Evolutionary conservation across 148 eudicot genomes (phyloP).

Genomic region (Silene uniflora): DNA sequence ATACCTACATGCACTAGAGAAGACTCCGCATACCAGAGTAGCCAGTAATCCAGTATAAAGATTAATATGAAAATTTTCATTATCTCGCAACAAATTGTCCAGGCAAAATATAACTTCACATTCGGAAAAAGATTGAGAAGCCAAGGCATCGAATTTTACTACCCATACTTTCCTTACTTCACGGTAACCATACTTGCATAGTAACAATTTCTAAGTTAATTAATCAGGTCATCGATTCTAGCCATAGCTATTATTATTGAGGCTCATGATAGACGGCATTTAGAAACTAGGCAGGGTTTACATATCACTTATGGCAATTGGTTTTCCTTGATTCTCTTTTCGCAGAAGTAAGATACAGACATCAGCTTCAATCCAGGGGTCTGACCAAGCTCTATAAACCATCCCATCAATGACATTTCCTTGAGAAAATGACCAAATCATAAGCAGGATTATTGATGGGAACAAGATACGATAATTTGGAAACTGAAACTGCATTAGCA

Average conservation of each 20-base stretch:
- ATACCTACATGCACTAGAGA: too few relatives aligned
- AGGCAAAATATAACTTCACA: not conserved
- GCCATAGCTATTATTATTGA: not conserved
- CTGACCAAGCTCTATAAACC: not conserved
- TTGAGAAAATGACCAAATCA: not conserved
- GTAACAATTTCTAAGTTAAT: not conserved
- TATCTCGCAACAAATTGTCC: not conserved
- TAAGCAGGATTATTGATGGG: not conserved
- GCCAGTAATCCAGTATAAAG: not conserved
- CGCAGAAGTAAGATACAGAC: too few relatives aligned
- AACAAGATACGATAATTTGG: too few relatives aligned
- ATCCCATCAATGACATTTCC: not conserved
- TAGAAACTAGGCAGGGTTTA: not conserved
- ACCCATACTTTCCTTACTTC: not conserved
- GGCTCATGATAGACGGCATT: not conserved
- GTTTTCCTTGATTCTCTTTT: too few relatives aligned
- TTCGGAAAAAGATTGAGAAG: not conserved
- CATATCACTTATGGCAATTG: too few relatives aligned
- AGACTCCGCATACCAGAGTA: too few relatives aligned
- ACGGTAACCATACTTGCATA: not conserved
- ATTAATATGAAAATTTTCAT: not conserved
- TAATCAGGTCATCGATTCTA: not conserved
- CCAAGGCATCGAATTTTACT: not conserved
- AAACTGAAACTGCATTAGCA: too few relatives aligned
- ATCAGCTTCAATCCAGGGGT: too few relatives aligned